Evolutionary conservation across 805 yeast species (phyloP).

Genomic region (Suhomyces vadensis): DNA sequence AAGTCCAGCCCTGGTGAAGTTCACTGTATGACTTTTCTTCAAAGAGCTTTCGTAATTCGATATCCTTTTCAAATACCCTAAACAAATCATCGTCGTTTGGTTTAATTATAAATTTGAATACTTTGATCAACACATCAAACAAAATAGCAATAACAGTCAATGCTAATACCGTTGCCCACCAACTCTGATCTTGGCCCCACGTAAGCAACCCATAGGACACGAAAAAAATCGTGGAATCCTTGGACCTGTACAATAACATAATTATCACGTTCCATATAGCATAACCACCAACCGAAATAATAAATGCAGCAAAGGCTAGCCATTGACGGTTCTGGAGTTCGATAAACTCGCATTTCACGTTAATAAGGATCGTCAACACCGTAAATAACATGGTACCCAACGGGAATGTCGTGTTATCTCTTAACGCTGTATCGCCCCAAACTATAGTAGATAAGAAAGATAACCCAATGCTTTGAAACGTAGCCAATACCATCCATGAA

Average conservation of each 20-base stretch:
- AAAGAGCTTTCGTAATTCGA: conserved; percentile 62
- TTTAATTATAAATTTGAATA: conserved; percentile 52
- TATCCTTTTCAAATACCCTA: conserved; percentile 72
- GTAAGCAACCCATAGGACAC: conserved; percentile 69
- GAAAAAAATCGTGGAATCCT: conserved; percentile 60
- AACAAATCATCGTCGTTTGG: conserved; percentile 81
- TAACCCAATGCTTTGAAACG: conserved; percentile 67
- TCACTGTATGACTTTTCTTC: conserved; percentile 75
- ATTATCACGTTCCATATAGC: conserved; percentile 78
- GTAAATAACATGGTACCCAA: conserved; percentile 76
- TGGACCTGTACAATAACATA: conserved; percentile 61
- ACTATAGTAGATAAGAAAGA: conserved; percentile 65
- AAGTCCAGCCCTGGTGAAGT: conserved; percentile 76
- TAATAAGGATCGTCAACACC: conserved; percentile 69
- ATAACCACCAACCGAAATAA: conserved; percentile 83
- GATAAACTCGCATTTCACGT: conserved; percentile 73
- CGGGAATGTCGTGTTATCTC: conserved; percentile 80
- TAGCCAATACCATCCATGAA: conserved; percentile 77
- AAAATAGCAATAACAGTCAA: conserved; percentile 58
- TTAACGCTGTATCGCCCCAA: conserved; percentile 69
- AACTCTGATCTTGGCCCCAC: conserved; percentile 78
- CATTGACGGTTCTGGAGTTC: conserved; percentile 79
- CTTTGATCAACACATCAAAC: conserved; percentile 65
- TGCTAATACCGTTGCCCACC: conserved; percentile 79
- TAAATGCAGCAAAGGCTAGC: conserved; percentile 62